Conservation (phyloP, 2,329 filamentous ascomycete species). For the Sarocladiaceae sp. region DNA sequence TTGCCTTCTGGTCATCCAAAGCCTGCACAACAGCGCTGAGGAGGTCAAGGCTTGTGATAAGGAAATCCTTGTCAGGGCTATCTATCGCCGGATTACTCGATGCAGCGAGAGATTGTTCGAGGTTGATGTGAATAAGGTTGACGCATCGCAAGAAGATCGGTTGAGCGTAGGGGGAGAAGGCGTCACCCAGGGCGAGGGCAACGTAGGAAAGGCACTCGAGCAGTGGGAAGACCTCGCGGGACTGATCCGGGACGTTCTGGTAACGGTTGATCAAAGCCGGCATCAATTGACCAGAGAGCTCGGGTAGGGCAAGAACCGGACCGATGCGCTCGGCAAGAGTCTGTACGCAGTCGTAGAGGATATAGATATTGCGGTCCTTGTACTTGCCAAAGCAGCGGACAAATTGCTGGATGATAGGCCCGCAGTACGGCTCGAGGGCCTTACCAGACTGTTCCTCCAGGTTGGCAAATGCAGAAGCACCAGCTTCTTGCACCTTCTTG, state of each 20-base stretch:
- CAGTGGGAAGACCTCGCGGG: conserved; percentile 86
- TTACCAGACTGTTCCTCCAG: conserved; percentile 88
- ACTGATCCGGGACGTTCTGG: conserved; percentile 80
- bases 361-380: conserved; percentile 99
- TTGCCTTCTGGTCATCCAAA: conserved; percentile 65
- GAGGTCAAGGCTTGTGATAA: conserved; percentile 90
- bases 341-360: conserved; percentile 97
- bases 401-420: conserved; percentile 86
- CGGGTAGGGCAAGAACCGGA: conserved; percentile 68
- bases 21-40: conserved; percentile 91
- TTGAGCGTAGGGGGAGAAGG: conserved; percentile 77
- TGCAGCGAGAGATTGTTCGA: conserved; percentile 72
- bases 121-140: conserved; percentile 83
- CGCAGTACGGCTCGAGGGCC: conserved; percentile 75
- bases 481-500: conserved; percentile 96
- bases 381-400: conserved; percentile 89
- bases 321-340: conserved; percentile 91
- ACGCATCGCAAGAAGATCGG: conserved; percentile 85
- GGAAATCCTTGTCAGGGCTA: conserved; percentile 89
- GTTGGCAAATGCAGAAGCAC: conserved; percentile 90
- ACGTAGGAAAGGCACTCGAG: conserved; percentile 97
- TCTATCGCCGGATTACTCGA: conserved; percentile 64
- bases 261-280: conserved; percentile 84
- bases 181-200: conserved; percentile 72
- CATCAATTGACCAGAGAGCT: conserved; percentile 84